Percentiles rank a stretch among this genome's conserved stretches.
Evolutionary conservation across 768 basidiomycete genomes (phyloP).

Genomic region (Pleurotus citrinopileatus): DNA sequence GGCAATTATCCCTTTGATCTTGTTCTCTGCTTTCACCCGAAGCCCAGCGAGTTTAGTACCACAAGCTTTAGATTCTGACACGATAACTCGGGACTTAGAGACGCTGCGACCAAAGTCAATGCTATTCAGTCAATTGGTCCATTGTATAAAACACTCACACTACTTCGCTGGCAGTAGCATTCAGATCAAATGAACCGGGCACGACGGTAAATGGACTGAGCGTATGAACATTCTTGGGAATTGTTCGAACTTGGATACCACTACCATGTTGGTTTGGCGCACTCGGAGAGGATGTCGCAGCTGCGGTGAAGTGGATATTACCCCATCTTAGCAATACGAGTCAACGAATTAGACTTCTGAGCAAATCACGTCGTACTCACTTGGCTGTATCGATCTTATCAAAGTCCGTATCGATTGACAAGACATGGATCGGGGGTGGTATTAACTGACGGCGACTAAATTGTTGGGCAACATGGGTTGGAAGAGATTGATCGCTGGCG

Average conservation of each 20-base stretch:
- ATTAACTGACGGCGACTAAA: constrained; percentile 23
- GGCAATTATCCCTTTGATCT: not conserved
- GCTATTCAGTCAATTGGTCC: not conserved
- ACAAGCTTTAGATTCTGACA: not conserved
- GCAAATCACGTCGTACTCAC: constrained; percentile 4
- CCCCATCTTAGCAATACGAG: not conserved
- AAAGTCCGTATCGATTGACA: constrained; percentile 33
- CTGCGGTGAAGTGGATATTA: not conserved
- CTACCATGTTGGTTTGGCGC: too few species aligned
- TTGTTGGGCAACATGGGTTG: constrained; percentile 17
- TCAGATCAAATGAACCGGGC: not conserved
- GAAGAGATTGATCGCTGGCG: constrained; percentile 33
- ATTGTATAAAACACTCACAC: not conserved
- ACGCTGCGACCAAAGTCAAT: not conserved
- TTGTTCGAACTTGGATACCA: not conserved
- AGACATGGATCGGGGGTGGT: constrained; percentile 25
- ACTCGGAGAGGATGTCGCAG: not conserved
- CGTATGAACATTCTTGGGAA: not conserved
- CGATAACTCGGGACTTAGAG: not conserved
- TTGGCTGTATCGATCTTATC: constrained; percentile 19
- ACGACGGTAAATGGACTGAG: not conserved
- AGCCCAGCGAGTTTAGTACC: not conserved
- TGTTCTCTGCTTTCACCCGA: not conserved
- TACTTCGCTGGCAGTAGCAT: not conserved
- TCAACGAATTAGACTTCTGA: too few species aligned